phyloP scores from a whole-genome alignment of 306 rosid species.

The Dalbergia cochinchinensis region DNA sequence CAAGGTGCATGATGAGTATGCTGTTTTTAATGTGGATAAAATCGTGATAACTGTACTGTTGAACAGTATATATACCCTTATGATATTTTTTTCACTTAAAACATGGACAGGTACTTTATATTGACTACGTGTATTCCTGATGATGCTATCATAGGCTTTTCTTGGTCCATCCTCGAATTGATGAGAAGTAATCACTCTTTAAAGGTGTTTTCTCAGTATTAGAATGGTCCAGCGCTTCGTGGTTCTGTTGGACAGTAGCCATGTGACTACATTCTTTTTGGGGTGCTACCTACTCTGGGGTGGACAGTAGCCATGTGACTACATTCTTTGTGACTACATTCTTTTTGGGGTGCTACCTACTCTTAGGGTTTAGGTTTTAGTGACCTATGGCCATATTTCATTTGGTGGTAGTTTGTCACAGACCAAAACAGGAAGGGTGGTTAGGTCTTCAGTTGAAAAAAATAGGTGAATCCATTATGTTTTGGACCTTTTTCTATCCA shows the following conservation, averaged over 20 bases:
- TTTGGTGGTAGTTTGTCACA: too few species aligned
- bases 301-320: background rate
- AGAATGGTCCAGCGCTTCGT: too few species aligned
- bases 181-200: background rate
- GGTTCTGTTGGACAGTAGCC: too few species aligned
- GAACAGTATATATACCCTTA: constrained; percentile 17
- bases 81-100: background rate
- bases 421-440: too few species aligned
- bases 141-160: constrained; percentile 4
- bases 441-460: too few species aligned
- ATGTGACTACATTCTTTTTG: too few species aligned
- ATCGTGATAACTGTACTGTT: background rate
- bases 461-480: too few species aligned
- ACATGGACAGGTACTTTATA: background rate
- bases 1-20: background rate
- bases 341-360: background rate
- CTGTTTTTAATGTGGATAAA: too few species aligned
- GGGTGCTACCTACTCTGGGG: background rate
- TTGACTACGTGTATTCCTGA: background rate
- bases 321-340: too few species aligned
- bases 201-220: background rate
- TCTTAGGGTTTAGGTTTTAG: background rate
- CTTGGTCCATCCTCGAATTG: background rate
- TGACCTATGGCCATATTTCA: too few species aligned
- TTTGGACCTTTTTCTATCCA: too few species aligned